Evolutionary conservation across 1,284 basidiomycete species (phyloP).

Genomic region (Cryptococcus sp.): DNA sequence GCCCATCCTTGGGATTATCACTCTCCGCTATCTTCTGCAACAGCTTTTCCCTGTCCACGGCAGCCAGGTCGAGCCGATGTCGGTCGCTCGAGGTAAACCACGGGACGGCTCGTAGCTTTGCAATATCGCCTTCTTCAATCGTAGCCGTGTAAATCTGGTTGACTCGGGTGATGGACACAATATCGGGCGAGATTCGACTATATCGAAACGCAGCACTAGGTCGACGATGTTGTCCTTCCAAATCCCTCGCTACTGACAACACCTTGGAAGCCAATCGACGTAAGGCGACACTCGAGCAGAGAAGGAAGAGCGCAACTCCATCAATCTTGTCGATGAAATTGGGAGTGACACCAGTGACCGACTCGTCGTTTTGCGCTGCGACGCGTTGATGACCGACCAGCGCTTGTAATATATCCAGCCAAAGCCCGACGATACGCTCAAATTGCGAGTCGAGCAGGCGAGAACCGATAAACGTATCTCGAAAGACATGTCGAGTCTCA

Average conservation of each 20-base stretch:
- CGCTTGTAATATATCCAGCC: slow-evolving; percentile 66
- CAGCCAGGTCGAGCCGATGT: slow-evolving; percentile 28
- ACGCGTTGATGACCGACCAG: slow-evolving; percentile 57
- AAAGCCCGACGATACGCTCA: slow-evolving; percentile 60
- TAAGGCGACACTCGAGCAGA: slow-evolving; percentile 53
- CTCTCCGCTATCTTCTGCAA: slow-evolving; percentile 45
- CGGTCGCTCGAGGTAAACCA: slow-evolving; percentile 33
- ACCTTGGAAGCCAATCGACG: slow-evolving; percentile 29
- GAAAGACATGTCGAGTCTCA: slow-evolving; percentile 60
- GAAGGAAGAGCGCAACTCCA: slow-evolving; percentile 68
- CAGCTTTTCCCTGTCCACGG: slow-evolving; percentile 22
- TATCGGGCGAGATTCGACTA: slow-evolving; percentile 27
- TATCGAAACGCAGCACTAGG: slow-evolving; percentile 42
- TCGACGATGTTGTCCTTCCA: slow-evolving; percentile 29
- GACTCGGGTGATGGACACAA: slow-evolving; percentile 20
- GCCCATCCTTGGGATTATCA: slow-evolving; percentile 43
- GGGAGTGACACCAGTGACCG: slow-evolving; percentile 27
- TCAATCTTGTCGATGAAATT: slow-evolving; percentile 55
- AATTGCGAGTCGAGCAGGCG: slow-evolving; percentile 59
- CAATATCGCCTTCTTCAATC: slow-evolving; percentile 33
- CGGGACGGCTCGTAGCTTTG: slow-evolving; percentile 25
- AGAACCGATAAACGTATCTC: slow-evolving; percentile 60
- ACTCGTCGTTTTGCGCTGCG: slow-evolving; percentile 18
- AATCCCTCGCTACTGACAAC: slow-evolving; percentile 28
- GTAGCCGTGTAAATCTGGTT: slow-evolving; percentile 32